phyloP scores from a whole-genome alignment of 2,329 filamentous ascomycete species.

The Pseudogymnoascus sp. region DNA sequence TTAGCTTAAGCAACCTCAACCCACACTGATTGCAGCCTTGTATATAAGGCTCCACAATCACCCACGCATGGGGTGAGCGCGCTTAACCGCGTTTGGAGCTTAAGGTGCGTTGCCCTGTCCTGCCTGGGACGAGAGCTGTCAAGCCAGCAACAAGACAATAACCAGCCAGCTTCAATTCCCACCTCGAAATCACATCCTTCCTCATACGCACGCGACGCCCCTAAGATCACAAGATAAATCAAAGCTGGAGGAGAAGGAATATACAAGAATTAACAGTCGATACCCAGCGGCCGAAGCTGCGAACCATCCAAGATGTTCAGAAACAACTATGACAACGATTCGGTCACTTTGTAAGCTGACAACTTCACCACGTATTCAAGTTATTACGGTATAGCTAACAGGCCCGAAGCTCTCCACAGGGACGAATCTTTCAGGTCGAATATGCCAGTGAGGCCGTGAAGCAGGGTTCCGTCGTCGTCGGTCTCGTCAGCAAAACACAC shows the following conservation, averaged over 20 bases:
- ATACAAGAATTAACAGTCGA: background rate
- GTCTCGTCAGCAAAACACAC: slow-evolving; percentile 96
- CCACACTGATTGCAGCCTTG: background rate
- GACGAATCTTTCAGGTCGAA: slow-evolving; percentile 98
- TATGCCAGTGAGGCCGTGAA: slow-evolving; percentile 98
- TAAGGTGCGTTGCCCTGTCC: slow-evolving; percentile 7
- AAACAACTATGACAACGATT: slow-evolving; percentile 99
- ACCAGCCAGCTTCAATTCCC: slow-evolving; percentile 2
- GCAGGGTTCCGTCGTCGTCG: slow-evolving; percentile 96
- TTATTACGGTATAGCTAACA: slow-evolving; percentile 18
- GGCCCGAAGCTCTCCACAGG: slow-evolving; percentile 77
- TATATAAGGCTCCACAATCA: background rate
- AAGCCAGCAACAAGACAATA: slow-evolving; percentile 2
- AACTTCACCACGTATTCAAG: background rate
- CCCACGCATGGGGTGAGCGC: background rate
- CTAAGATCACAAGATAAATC: background rate
- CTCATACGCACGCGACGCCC: background rate
- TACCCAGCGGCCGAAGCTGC: slow-evolving; percentile 15
- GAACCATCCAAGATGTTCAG: slow-evolving; percentile 70
- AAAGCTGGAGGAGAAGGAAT: background rate
- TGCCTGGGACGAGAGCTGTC: slow-evolving; percentile 6
- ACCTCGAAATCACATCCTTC: background rate
- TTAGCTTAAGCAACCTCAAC: background rate
- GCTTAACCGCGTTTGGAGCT: slow-evolving; percentile 9
- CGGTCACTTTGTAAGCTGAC: slow-evolving; percentile 84